Conservation (phyloP, 2,329 filamentous ascomycete species). For the Triangularia setosa region DNA sequence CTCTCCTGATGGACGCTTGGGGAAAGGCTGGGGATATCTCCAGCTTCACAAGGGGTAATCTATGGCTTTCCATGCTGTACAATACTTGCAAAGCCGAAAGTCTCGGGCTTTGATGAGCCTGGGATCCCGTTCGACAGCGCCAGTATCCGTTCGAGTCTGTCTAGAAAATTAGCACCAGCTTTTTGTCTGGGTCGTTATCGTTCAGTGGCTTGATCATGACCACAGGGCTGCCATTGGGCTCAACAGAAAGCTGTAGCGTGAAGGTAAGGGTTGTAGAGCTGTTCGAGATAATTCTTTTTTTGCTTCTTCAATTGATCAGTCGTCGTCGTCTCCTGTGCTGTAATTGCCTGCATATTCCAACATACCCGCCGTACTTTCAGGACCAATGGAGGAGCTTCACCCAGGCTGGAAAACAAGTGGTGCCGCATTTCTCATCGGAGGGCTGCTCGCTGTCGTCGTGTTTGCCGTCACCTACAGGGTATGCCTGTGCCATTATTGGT, state of each 20-base stretch:
- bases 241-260: neutral
- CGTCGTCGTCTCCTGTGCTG: neutral
- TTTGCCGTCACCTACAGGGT: neutral
- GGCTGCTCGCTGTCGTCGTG: neutral
- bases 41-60: neutral
- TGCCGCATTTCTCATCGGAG: neutral
- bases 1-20: too few species aligned
- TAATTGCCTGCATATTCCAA: neutral
- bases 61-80: neutral
- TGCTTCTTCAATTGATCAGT: neutral
- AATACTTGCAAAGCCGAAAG: neutral
- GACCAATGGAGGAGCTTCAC: neutral
- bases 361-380: neutral
- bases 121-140: neutral
- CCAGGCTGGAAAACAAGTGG: neutral
- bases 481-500: neutral
- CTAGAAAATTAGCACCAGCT: neutral
- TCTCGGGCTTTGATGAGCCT: neutral
- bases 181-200: neutral
- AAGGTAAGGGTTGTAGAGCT: neutral
- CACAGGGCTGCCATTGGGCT: neutral
- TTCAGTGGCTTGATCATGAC: neutral
- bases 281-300: neutral
- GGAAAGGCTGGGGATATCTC: too few species aligned
- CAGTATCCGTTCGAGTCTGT: neutral